Conservation (phyloP, 768 basidiomycete species). For the Jaapia argillacea region DNA sequence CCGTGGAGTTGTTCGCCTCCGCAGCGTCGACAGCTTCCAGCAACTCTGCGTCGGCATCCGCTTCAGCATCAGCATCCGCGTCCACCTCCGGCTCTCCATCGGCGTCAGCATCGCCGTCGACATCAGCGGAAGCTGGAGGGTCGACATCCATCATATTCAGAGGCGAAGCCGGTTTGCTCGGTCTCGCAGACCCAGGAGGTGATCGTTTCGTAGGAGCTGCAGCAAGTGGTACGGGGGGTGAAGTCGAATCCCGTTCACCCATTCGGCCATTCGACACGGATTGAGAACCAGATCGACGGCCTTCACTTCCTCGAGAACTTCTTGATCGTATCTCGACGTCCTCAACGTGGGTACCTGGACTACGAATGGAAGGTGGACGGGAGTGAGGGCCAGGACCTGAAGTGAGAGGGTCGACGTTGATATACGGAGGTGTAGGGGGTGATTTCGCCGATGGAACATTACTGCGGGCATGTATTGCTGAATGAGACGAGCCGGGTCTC, state of each 20-base stretch:
- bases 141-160: constrained; percentile 10
- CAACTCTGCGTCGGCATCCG: constrained; percentile 23
- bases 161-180: constrained; percentile 3
- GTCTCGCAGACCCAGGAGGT: constrained; percentile 6
- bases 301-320: too few species aligned
- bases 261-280: not conserved
- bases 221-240: not conserved
- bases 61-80: constrained; percentile 19
- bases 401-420: constrained; percentile 6
- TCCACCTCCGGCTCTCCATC: constrained; percentile 21
- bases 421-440: constrained; percentile 16
- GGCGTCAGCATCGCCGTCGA: constrained; percentile 24
- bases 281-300: not conserved
- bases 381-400: constrained; percentile 9
- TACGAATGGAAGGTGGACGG: too few species aligned
- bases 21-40: constrained; percentile 30
- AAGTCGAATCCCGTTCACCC: constrained; percentile 5
- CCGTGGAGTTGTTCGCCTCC: constrained; percentile 21
- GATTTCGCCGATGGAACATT: too few species aligned
- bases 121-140: constrained; percentile 26
- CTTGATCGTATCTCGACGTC: too few species aligned
- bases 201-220: not conserved
- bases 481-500: too few species aligned
- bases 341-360: too few species aligned
- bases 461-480: too few species aligned